phyloP scores from a whole-genome alignment of 2,329 filamentous ascomycete species.

The Venturia aucupariae region DNA sequence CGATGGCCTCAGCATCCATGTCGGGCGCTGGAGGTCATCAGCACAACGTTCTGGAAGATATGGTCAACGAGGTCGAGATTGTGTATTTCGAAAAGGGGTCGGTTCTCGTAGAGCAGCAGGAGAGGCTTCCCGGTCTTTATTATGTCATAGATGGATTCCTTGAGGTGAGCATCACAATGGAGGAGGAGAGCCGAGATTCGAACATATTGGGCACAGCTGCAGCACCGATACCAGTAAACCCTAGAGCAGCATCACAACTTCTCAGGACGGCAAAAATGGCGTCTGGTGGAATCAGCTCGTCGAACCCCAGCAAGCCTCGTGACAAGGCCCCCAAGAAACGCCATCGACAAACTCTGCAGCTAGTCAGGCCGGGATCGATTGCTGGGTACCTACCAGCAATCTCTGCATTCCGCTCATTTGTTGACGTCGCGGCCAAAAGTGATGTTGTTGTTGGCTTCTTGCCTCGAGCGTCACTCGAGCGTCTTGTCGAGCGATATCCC shows the following conservation, averaged over 20 bases:
- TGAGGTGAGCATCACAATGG: constrained; percentile 76
- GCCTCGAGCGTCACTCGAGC: constrained; percentile 73
- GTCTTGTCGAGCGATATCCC: constrained; percentile 86
- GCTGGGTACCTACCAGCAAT: constrained; percentile 92
- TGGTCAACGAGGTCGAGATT: constrained; percentile 89
- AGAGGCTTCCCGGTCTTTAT: constrained; percentile 92
- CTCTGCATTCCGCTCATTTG: constrained; percentile 91
- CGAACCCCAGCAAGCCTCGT: constrained; percentile 13
- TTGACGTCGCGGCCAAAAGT: constrained; percentile 93
- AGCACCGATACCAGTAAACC: constrained; percentile 23
- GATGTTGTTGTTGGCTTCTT: constrained; percentile 97
- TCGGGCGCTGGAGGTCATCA: constrained; percentile 45
- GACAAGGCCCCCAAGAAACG: constrained; percentile 29
- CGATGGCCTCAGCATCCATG: constrained; percentile 50
- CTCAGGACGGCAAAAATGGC: background rate
- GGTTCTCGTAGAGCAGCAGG: constrained; percentile 89
- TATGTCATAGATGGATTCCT: constrained; percentile 97
- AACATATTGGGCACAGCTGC: constrained; percentile 35
- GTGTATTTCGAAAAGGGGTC: constrained; percentile 95
- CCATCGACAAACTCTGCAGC: constrained; percentile 64
- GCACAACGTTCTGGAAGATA: constrained; percentile 64
- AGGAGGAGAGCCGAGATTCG: constrained; percentile 44
- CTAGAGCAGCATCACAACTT: constrained; percentile 27
- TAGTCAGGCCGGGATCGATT: constrained; percentile 89
- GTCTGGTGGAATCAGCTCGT: constrained; percentile 9